Evolutionary conservation across 2,329 filamentous ascomycete species (phyloP).

Genomic region (Atkinsonella texensis): DNA sequence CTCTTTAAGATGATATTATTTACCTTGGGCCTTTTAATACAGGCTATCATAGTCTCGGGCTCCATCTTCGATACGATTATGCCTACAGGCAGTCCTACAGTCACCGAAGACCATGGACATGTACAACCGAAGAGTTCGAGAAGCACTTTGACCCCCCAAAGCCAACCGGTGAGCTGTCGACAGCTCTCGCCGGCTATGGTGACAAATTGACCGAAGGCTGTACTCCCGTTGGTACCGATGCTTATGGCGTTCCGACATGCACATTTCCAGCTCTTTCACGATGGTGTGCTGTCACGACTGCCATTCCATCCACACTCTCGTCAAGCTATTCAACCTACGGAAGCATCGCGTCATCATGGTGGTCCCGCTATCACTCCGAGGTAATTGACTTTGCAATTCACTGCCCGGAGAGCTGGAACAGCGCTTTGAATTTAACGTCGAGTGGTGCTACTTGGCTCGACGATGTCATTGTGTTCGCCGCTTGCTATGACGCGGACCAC

Average conservation of each 20-base stretch:
- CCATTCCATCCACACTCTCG: not conserved
- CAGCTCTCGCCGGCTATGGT: not conserved
- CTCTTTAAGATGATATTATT: not conserved
- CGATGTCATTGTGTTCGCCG: not conserved
- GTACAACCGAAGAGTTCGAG: not conserved
- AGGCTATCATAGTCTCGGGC: not conserved
- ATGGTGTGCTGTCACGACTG: not conserved
- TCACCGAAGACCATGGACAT: not conserved
- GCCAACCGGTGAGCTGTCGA: not conserved
- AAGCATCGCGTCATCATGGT: constrained; percentile 1
- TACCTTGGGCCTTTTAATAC: not conserved
- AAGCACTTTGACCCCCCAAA: not conserved
- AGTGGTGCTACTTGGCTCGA: not conserved
- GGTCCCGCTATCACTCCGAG: not conserved
- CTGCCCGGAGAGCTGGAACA: not conserved
- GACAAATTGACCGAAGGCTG: not conserved
- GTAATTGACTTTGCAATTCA: not conserved
- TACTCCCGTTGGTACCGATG: not conserved
- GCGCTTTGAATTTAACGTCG: not conserved
- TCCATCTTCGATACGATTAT: not conserved
- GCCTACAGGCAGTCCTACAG: not conserved
- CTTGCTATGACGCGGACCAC: not conserved
- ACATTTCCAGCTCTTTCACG: not conserved
- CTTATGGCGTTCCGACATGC: not conserved
- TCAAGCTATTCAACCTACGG: not conserved